Conservation (phyloP, 2,329 filamentous ascomycete species). For the Ascochyta clinopodiicola region DNA sequence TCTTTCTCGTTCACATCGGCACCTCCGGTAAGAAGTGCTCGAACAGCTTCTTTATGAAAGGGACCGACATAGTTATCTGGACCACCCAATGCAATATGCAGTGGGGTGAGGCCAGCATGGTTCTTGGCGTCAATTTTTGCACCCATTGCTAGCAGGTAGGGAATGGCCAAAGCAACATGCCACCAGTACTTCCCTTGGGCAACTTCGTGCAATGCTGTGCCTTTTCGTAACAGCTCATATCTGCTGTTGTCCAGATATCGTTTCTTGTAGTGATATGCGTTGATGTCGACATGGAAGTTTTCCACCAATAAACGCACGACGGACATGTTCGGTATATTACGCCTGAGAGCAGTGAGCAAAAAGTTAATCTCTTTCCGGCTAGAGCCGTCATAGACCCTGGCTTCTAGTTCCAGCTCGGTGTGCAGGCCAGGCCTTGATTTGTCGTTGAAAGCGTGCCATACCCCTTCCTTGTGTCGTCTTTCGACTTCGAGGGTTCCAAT, state of each 20-base stretch:
- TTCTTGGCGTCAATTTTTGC: conserved; percentile 23
- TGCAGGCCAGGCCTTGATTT: too few species aligned
- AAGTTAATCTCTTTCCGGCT: conserved; percentile 9
- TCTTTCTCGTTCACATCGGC: conserved; percentile 20
- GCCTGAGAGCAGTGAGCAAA: not conserved
- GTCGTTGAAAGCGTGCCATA: too few species aligned
- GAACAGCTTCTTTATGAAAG: conserved; percentile 11
- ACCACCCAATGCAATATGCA: conserved; percentile 29
- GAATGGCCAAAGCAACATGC: conserved; percentile 21
- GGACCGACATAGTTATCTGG: not conserved
- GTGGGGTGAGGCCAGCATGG: conserved; percentile 27
- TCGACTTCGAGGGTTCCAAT: too few species aligned
- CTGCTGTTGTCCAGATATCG: not conserved
- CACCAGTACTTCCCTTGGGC: conserved; percentile 19
- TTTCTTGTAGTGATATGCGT: conserved; percentile 1
- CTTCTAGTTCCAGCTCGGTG: too few species aligned
- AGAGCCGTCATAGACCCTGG: too few species aligned
- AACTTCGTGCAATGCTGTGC: conserved; percentile 9
- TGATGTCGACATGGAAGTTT: conserved; percentile 18
- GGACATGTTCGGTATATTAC: conserved; percentile 21
- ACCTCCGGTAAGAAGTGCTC: conserved; percentile 8
- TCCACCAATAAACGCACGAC: conserved; percentile 24
- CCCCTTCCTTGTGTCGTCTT: too few species aligned
- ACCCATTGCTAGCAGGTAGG: conserved; percentile 20
- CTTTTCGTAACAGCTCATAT: not conserved